These are phyloP conservation scores for Canna indica DNA, from an alignment of 176 grass and related monocot species.

Conservation along the genomic window DNA sequence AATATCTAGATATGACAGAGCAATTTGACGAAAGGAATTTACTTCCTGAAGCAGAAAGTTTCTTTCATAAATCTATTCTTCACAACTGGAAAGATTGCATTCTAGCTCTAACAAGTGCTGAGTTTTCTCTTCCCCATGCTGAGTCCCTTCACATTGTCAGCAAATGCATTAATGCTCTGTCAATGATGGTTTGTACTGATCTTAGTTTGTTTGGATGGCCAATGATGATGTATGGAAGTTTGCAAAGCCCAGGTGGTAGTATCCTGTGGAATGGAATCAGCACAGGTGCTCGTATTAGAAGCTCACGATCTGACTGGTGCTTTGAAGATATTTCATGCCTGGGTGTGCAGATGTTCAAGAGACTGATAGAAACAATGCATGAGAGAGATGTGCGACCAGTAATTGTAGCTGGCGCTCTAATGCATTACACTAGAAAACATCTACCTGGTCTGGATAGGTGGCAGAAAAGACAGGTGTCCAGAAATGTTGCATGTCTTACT, in stretches of 20 bases:
- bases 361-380: slow-evolving; percentile 8
- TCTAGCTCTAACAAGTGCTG: neutral
- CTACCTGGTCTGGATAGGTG: slow-evolving; percentile 11
- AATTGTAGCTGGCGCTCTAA: slow-evolving; percentile 6
- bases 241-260: slow-evolving; percentile 18
- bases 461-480: neutral
- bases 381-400: slow-evolving; percentile 2
- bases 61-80: slow-evolving; percentile 10
- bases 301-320: slow-evolving; percentile 18
- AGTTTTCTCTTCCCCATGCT: slow-evolving; percentile 3
- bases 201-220: slow-evolving; percentile 22
- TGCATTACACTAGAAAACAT: slow-evolving; percentile 12
- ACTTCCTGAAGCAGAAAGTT: slow-evolving; percentile 7
- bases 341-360: slow-evolving; percentile 6
- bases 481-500: slow-evolving; percentile 3
- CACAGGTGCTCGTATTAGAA: slow-evolving; percentile 14
- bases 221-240: slow-evolving; percentile 21
- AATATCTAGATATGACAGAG: slow-evolving; percentile 20
- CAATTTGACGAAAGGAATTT: slow-evolving; percentile 10
- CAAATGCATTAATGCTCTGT: slow-evolving; percentile 13
- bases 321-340: slow-evolving; percentile 14
- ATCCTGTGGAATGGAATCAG: slow-evolving; percentile 18
- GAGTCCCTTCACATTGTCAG: slow-evolving; percentile 1
- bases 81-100: slow-evolving; percentile 22
- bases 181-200: slow-evolving; percentile 11